Conservation (phyloP, 2,329 filamentous ascomycete species). For the Pseudogymnoascus sp. region DNA sequence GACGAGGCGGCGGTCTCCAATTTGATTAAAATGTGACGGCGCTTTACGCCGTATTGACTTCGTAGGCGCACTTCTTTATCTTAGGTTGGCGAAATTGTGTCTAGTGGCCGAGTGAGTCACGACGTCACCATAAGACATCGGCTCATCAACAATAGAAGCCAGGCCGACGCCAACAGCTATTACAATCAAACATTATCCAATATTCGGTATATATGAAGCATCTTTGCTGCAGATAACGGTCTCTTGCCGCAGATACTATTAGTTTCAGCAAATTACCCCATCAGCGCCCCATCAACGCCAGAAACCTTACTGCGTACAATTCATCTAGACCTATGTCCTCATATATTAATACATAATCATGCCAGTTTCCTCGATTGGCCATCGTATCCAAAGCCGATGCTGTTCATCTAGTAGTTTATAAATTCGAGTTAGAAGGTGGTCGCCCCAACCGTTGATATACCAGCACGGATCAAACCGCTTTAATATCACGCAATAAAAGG, state of each 20-base stretch:
- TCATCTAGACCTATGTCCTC: neutral
- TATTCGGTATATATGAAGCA: neutral
- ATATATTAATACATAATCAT: neutral
- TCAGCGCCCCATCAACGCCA: neutral
- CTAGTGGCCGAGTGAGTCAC: neutral
- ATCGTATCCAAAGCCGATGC: slow-evolving; percentile 32
- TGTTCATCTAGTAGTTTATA: slow-evolving; percentile 32
- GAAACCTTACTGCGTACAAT: neutral
- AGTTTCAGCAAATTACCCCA: neutral
- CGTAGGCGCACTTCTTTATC: too few species aligned
- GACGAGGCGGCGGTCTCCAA: neutral
- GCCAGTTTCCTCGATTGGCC: slow-evolving; percentile 28
- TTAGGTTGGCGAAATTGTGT: neutral
- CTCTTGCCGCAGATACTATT: neutral
- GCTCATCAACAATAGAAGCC: neutral
- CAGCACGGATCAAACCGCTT: slow-evolving; percentile 29
- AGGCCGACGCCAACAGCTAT: neutral
- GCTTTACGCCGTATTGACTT: too few species aligned
- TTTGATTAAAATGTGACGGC: neutral
- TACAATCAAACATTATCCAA: neutral
- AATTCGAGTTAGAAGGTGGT: slow-evolving; percentile 29
- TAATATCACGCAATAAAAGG: slow-evolving; percentile 31
- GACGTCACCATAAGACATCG: neutral
- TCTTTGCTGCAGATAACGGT: neutral
- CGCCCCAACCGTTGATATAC: slow-evolving; percentile 34